A percentile compares a stretch with the other conserved stretches of the same genome.
Evolutionary conservation across 139 green algal species (phyloP).

Genomic region (Pseudopediastrum boryanum): DNA sequence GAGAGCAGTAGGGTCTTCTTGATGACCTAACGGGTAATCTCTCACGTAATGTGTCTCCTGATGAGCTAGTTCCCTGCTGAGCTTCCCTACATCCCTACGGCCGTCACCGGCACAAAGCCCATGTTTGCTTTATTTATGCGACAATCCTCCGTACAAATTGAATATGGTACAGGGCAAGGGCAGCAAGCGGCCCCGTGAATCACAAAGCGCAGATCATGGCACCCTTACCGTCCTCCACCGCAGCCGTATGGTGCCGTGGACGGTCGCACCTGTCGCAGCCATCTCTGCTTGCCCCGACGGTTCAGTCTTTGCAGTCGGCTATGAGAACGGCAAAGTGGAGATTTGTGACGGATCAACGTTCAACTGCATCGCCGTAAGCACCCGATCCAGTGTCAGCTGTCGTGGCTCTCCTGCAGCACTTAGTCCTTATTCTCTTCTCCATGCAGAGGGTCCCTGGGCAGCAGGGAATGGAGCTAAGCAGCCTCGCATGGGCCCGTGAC

Average conservation of each 20-base stretch:
- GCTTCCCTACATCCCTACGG: too few relatives aligned
- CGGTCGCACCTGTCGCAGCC: conserved; percentile 69
- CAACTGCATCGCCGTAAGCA: conserved; percentile 59
- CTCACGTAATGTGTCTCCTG: too few relatives aligned
- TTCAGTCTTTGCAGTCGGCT: conserved; percentile 68
- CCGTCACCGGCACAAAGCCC: too few relatives aligned
- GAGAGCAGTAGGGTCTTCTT: too few relatives aligned
- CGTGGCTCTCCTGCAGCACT: background rate
- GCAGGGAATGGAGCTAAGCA: conserved; percentile 60
- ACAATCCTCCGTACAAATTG: too few relatives aligned
- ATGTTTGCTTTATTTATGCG: too few relatives aligned
- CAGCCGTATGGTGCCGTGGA: conserved; percentile 78
- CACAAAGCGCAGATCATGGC: too few relatives aligned
- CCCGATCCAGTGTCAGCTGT: background rate
- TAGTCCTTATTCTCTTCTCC: background rate
- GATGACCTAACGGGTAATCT: too few relatives aligned
- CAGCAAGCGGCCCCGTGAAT: too few relatives aligned
- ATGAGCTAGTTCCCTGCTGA: too few relatives aligned
- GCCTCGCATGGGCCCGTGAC: conserved; percentile 70
- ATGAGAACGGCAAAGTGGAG: conserved; percentile 87
- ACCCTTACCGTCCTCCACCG: conserved; percentile 83
- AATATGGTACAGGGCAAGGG: too few relatives aligned
- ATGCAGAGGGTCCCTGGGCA: conserved; percentile 71
- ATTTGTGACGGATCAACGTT: conserved; percentile 74
- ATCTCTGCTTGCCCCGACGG: conserved; percentile 73